These are phyloP conservation scores for Fusarium verrucosum DNA, from an alignment of 2,329 filamentous ascomycete species.

Conservation along the genomic window DNA sequence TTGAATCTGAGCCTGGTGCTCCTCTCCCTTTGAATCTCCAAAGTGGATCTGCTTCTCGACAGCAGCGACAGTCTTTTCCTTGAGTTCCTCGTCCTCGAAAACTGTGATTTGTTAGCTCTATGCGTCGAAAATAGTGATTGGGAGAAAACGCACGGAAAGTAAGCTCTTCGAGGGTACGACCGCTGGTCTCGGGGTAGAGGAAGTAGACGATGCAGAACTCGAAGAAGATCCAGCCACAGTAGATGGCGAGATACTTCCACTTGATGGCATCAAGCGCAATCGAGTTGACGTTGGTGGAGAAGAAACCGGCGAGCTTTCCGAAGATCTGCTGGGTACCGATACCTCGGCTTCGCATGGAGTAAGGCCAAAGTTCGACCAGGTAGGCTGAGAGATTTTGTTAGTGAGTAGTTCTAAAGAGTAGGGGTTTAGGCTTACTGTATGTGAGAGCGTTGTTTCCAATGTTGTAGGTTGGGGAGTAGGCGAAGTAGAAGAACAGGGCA, in stretches of 20 bases:
- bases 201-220: slow-evolving; percentile 72
- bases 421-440: slow-evolving; percentile 19
- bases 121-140: accelerated
- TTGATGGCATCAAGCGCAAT: slow-evolving; percentile 52
- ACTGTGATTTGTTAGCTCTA: slow-evolving; percentile 43
- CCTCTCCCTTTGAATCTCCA: slow-evolving; percentile 28
- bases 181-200: slow-evolving; percentile 85
- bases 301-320: slow-evolving; percentile 54
- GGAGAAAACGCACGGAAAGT: slow-evolving; percentile 50
- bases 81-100: slow-evolving; percentile 52
- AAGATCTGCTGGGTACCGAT: slow-evolving; percentile 67
- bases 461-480: slow-evolving; percentile 31
- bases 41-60: slow-evolving; percentile 52
- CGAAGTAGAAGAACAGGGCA: slow-evolving; percentile 33
- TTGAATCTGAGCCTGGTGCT: slow-evolving; percentile 3
- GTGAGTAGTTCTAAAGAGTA: accelerated
- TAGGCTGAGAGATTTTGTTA: slow-evolving; percentile 48
- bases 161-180: slow-evolving; percentile 75
- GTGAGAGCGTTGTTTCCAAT: slow-evolving; percentile 38
- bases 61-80: slow-evolving; percentile 51
- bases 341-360: slow-evolving; percentile 64
- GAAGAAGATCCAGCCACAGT: slow-evolving; percentile 55
- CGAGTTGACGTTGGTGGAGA: slow-evolving; percentile 57
- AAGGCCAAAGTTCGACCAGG: slow-evolving; percentile 68
- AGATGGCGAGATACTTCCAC: slow-evolving; percentile 57